A percentile compares a stretch with the other conserved stretches of the same genome.
These are phyloP conservation scores for Pterulicium gracile DNA, from an alignment of 1,284 basidiomycete genomes.

Conservation along the genomic window DNA sequence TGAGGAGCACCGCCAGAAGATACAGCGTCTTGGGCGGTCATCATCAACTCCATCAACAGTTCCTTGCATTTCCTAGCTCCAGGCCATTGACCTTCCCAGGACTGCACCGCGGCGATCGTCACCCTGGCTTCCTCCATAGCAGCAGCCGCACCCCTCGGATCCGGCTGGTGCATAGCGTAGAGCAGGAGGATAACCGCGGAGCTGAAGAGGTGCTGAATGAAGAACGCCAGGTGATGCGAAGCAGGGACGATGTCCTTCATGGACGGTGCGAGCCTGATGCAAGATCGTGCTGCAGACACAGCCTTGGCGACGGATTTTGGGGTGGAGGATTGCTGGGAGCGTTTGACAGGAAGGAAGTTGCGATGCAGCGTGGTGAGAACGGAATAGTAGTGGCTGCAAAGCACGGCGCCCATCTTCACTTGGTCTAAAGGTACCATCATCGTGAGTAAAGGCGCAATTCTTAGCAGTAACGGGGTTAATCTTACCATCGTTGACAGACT, in stretches of 20 bases:
- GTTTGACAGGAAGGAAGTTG: constrained; percentile 71
- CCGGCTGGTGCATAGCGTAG: constrained; percentile 77
- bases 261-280: constrained; percentile 77
- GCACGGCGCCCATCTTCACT: constrained; percentile 77
- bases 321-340: constrained; percentile 46
- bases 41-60: constrained; percentile 55
- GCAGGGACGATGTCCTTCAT: constrained; percentile 79
- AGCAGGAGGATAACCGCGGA: constrained; percentile 81
- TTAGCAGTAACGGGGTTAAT: no score
- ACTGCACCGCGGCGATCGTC: constrained; percentile 60
- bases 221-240: constrained; percentile 84
- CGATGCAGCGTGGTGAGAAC: constrained; percentile 83
- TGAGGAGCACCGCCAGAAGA: neutral
- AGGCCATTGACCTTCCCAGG: constrained; percentile 84
- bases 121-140: constrained; percentile 79
- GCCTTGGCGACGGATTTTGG: constrained; percentile 69
- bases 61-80: constrained; percentile 82
- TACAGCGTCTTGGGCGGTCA: constrained; percentile 59
- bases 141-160: constrained; percentile 51
- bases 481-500: constrained; percentile 62
- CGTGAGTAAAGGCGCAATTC: no score
- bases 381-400: constrained; percentile 85
- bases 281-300: constrained; percentile 66
- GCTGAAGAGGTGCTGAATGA: constrained; percentile 86
- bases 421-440: neutral